Evolutionary conservation across 306 rosid species (phyloP), one percentile per base, ranked within the genome.

Genomic region (Cucumis melo): DNA sequence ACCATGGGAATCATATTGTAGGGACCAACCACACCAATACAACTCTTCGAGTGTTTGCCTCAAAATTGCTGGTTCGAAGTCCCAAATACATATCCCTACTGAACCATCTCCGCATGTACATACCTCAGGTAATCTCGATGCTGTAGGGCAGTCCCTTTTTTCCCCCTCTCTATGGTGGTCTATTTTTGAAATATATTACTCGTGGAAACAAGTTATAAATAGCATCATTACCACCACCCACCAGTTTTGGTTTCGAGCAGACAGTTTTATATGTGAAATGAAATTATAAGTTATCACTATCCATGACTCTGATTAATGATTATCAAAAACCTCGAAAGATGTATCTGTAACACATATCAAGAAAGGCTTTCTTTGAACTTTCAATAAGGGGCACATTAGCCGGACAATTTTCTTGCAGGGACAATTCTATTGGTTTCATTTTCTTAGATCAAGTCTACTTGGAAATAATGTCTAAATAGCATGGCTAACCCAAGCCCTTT

Each of bases 71-170:
- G 84, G 89, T 98, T 73, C 87, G 99, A 88, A 95, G 99, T 85
- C 97, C 99, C 23, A 95, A 95, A 85, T 95, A 95, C 81, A 95
- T 95, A 89, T 92, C 99, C 81, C 79, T 95, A 57, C 97, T 95
- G 82, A 95, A 95, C 79, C 99, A 95, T 82, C 87, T 95, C 50
- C 99, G 99, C 81, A 95, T 95, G 76, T 95, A 92, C 81, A 65
- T 95, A 79, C 99, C 99, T 0, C 98, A 92, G 99, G 99, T 91
- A 83, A 84, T 51, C 17, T 51, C 12, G 63, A 59, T 46, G 44
- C n/a, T 27, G 19, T 6, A 14, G 60, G 56, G 29, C 36, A 44
- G 74, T 42, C 19, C 36, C 36, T 32, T 32, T 32, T 32, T 32
- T 32, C 36, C 36, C 29, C 24, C 48, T 17, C 29, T 36, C 48